Conservation (phyloP, 108 stramenopile species). For the Nitzschia putrida region DNA sequence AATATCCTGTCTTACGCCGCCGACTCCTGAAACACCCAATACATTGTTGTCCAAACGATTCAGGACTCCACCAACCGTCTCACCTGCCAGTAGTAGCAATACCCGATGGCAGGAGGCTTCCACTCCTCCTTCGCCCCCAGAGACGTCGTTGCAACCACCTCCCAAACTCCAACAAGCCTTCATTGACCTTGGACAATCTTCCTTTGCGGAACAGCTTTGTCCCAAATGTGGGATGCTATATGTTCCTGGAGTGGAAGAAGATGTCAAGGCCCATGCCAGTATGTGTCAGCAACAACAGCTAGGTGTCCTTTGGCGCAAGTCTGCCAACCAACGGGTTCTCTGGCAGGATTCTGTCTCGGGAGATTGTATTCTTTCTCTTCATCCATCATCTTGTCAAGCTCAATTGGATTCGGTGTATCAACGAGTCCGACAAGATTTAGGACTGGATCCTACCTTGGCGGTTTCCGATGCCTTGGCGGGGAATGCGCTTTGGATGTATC, state of each 20-base stretch:
- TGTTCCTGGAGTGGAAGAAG: conserved; percentile 70
- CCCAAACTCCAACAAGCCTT: conserved; percentile 55
- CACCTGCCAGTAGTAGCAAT: neutral
- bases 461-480: neutral
- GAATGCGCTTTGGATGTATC: conserved; percentile 53
- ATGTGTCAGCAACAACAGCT: conserved; percentile 55
- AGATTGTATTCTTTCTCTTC: neutral
- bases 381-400: neutral
- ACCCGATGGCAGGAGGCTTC: neutral
- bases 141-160: neutral
- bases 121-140: neutral
- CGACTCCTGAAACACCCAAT: neutral
- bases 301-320: conserved; percentile 55
- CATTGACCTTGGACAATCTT: conserved; percentile 77
- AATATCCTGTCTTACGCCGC: neutral
- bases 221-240: conserved; percentile 69
- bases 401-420: conserved; percentile 4
- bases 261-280: conserved; percentile 50
- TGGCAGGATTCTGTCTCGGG: neutral
- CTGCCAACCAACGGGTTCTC: neutral
- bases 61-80: neutral
- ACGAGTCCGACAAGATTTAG: conserved; percentile 28
- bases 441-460: neutral
- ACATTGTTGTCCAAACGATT: neutral
- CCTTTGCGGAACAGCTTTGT: conserved; percentile 70